phyloP scores from a whole-genome alignment of 768 basidiomycete genomes.

The Rhizopogon roseolus region DNA sequence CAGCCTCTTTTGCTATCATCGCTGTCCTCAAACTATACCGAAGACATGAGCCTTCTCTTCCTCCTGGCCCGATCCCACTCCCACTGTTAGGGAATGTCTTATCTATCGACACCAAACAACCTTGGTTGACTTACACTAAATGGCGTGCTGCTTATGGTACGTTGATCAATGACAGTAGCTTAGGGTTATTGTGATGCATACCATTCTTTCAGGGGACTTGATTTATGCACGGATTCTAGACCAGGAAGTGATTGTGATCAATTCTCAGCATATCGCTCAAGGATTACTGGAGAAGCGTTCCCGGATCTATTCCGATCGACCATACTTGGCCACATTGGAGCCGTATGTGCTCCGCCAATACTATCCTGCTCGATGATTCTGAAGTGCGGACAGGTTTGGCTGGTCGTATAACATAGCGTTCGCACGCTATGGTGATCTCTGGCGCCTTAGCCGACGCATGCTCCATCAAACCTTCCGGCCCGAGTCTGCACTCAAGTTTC shows the following conservation, averaged over 20 bases:
- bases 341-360: not conserved
- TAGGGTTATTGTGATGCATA: too few species aligned
- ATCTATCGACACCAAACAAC: conserved; percentile 2
- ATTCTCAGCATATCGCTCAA: too few species aligned
- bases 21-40: too few species aligned
- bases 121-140: conserved; percentile 10
- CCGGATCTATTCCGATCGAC: conserved; percentile 1
- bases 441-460: conserved; percentile 22
- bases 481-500: not conserved
- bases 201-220: too few species aligned
- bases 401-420: not conserved
- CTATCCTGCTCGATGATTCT: not conserved
- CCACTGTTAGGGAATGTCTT: conserved; percentile 6
- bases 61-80: conserved; percentile 6
- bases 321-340: not conserved
- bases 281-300: conserved; percentile 2
- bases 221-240: too few species aligned
- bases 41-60: not conserved
- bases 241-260: too few species aligned
- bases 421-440: not conserved
- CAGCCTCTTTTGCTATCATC: too few species aligned
- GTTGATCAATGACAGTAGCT: not conserved
- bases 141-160: conserved; percentile 8
- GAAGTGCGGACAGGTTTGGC: not conserved
- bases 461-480: conserved; percentile 1